Conservation (phyloP, 805 yeast genomes). For the Candida peoriensis region DNA sequence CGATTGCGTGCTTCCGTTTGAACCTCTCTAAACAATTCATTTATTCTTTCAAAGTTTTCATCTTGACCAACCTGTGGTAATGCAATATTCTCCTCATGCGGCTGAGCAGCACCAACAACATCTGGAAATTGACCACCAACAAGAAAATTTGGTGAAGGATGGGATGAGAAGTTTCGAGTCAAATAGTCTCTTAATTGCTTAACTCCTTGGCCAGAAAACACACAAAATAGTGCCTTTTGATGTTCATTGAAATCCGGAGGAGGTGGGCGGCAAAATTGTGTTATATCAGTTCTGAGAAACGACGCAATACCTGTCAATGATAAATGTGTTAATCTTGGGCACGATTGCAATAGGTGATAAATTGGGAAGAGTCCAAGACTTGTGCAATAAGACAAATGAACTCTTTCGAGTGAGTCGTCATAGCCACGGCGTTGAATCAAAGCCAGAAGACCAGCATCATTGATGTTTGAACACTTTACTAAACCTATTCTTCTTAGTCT, state of each 20-base stretch:
- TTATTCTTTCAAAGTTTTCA: slow-evolving; percentile 1
- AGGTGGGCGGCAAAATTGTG: slow-evolving; percentile 83
- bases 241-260: slow-evolving; percentile 88
- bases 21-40: slow-evolving; percentile 2
- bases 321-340: slow-evolving; percentile 84
- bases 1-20: no score
- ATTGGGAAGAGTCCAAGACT: slow-evolving; percentile 76
- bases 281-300: slow-evolving; percentile 81
- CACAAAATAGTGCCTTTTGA: slow-evolving; percentile 85
- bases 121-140: slow-evolving; percentile 1
- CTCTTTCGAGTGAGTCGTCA: slow-evolving; percentile 83
- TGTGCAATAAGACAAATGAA: slow-evolving; percentile 88
- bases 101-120: slow-evolving; percentile 1
- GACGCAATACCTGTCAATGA: slow-evolving; percentile 89
- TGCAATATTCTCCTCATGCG: slow-evolving; percentile 1
- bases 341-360: slow-evolving; percentile 63
- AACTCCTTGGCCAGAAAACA: slow-evolving; percentile 89
- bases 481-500: slow-evolving; percentile 85
- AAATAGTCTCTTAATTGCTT: slow-evolving; percentile 67
- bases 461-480: slow-evolving; percentile 84
- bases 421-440: slow-evolving; percentile 63
- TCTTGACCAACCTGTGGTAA: slow-evolving; percentile 1
- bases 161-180: slow-evolving; percentile 27
- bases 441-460: slow-evolving; percentile 75
- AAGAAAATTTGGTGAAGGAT: slow-evolving; percentile 1